A percentile compares a stretch with the other conserved stretches of the same genome.
These are phyloP conservation scores for Microsporum audouinii DNA, from an alignment of 2,329 filamentous ascomycete species.

Conservation along the genomic window DNA sequence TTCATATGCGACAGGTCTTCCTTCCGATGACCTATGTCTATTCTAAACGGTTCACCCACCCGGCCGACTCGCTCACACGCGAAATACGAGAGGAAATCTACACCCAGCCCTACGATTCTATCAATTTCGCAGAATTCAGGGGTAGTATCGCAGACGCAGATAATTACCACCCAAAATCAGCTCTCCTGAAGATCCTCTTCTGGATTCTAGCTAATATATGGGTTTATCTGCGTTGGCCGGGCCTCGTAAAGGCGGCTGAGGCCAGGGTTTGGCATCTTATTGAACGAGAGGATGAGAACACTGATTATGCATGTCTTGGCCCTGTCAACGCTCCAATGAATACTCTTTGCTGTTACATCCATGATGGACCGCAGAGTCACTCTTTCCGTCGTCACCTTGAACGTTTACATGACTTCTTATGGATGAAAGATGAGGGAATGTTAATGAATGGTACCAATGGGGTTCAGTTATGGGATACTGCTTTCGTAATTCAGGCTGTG, in stretches of 20 bases:
- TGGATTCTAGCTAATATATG: constrained; percentile 69
- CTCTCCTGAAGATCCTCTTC: constrained; percentile 67
- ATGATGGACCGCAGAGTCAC: constrained; percentile 63
- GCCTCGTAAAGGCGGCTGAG: constrained; percentile 60
- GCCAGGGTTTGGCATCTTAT: constrained; percentile 73
- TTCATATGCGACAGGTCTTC: constrained; percentile 96
- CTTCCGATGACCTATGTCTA: constrained; percentile 83
- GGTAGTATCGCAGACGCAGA: constrained; percentile 71
- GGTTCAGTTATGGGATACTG: constrained; percentile 95
- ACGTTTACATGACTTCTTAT: constrained; percentile 72
- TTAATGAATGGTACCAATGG: constrained; percentile 93
- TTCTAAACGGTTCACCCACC: constrained; percentile 68
- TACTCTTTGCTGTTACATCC: constrained; percentile 70
- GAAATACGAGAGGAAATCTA: constrained; percentile 73
- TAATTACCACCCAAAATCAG: constrained; percentile 88
- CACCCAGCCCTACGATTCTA: constrained; percentile 61
- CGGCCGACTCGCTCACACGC: constrained; percentile 61
- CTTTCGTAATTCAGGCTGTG: constrained; percentile 75
- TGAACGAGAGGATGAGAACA: constrained; percentile 86
- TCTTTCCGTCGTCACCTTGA: constrained; percentile 68
- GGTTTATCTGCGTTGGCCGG: constrained; percentile 60
- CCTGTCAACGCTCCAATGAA: constrained; percentile 90
- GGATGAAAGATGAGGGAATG: constrained; percentile 89
- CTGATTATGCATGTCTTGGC: constrained; percentile 71
- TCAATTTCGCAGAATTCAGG: constrained; percentile 65